A percentile compares a stretch with the other conserved stretches of the same genome.
Evolutionary conservation across 2,329 filamentous ascomycete species (phyloP).

Genomic region (Penicillium sp.): DNA sequence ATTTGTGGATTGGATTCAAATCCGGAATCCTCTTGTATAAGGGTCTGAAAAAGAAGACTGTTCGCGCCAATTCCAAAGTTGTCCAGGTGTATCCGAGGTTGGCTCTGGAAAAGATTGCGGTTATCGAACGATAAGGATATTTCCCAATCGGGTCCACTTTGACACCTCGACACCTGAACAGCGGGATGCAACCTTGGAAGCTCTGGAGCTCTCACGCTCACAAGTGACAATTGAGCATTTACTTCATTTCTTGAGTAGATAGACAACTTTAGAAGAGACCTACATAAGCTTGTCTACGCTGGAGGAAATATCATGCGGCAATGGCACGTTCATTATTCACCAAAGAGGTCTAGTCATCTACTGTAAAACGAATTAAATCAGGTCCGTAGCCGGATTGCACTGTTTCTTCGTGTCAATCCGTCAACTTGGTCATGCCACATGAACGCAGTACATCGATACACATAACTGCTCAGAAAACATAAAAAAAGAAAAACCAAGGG

Average conservation of each 20-base stretch:
- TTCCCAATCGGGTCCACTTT: constrained; percentile 2
- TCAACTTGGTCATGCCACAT: constrained; percentile 34
- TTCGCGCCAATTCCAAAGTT: too few species aligned
- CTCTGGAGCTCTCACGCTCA: not conserved
- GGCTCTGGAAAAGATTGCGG: constrained; percentile 11
- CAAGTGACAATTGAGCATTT: not conserved
- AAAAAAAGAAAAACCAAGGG: constrained; percentile 28
- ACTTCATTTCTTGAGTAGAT: not conserved
- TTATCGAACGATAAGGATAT: constrained; percentile 15
- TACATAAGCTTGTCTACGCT: not conserved
- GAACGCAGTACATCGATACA: constrained; percentile 32
- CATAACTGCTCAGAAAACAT: constrained; percentile 26
- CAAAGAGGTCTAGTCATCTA: constrained; percentile 30
- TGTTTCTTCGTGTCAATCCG: constrained; percentile 26
- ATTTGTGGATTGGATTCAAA: not conserved
- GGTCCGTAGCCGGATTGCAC: constrained; percentile 27
- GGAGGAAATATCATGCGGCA: constrained; percentile 19
- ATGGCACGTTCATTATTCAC: constrained; percentile 29
- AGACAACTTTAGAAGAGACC: not conserved
- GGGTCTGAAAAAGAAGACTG: not conserved
- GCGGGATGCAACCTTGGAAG: too few species aligned
- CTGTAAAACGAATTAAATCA: constrained; percentile 27
- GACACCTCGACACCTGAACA: too few species aligned
- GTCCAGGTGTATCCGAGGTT: not conserved
- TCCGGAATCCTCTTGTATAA: not conserved